A percentile compares a stretch with the other conserved stretches of the same genome.
Evolutionary conservation across 164 flowering plant genomes (phyloP).

Genomic region (Stephania yunnanensis): DNA sequence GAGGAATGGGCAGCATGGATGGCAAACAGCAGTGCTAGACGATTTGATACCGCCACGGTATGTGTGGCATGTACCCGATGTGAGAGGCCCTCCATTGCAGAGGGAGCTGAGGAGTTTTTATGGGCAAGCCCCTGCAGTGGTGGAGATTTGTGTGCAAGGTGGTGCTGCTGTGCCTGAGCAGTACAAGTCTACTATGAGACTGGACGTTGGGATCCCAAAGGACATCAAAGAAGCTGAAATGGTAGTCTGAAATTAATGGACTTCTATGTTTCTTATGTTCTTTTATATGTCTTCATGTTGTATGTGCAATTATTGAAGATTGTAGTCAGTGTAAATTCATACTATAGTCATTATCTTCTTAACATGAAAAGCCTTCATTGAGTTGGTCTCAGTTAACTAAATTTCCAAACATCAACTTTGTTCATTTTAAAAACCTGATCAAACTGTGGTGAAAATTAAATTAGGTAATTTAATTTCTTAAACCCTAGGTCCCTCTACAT

Average conservation of each 20-base stretch:
- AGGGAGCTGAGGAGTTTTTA: slow-evolving; percentile 74
- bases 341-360: not conserved
- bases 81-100: slow-evolving; percentile 49
- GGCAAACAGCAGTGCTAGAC: slow-evolving; percentile 84
- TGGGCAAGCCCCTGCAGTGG: slow-evolving; percentile 94
- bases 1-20: slow-evolving; percentile 96
- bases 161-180: slow-evolving; percentile 82
- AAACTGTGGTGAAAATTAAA: too few species aligned
- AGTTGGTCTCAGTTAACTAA: too few species aligned
- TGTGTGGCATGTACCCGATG: slow-evolving; percentile 95
- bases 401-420: too few species aligned
- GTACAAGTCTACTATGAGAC: slow-evolving; percentile 84
- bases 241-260: slow-evolving; percentile 52
- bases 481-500: too few species aligned
- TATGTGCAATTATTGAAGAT: not conserved
- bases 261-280: too few species aligned
- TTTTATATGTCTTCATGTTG: too few species aligned
- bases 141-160: slow-evolving; percentile 90
- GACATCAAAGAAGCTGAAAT: slow-evolving; percentile 74
- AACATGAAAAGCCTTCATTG: too few species aligned
- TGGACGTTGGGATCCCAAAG: slow-evolving; percentile 83
- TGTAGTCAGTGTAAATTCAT: not conserved
- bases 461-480: too few species aligned
- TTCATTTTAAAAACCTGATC: too few species aligned
- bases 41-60: slow-evolving; percentile 88